Percentiles rank a stretch among this genome's conserved stretches.
phyloP scores from a whole-genome alignment of 495 filamentous ascomycete genomes.

The Pseudomonodictys pantanalensis region DNA sequence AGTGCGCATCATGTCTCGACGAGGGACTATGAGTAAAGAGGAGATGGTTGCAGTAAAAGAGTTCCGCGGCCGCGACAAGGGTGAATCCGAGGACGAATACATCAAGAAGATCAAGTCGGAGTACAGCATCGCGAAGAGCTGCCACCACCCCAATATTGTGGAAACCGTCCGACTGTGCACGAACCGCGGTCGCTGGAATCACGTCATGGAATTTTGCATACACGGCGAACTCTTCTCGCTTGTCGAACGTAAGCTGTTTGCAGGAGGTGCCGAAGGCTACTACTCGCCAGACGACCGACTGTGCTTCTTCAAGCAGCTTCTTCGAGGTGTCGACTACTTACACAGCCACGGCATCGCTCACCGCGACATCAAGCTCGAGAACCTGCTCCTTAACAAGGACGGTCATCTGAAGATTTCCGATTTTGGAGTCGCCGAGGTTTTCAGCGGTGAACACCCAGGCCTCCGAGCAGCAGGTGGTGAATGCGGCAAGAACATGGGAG shows the following conservation, averaged over 20 bases:
- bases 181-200: slow-evolving; percentile 64
- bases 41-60: slow-evolving; percentile 75
- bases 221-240: slow-evolving; percentile 69
- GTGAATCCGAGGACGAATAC: slow-evolving; percentile 64
- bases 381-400: slow-evolving; percentile 81
- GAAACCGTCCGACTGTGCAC: slow-evolving; percentile 68
- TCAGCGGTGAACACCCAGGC: slow-evolving; percentile 70
- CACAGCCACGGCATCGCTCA: slow-evolving; percentile 97
- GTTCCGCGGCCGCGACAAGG: slow-evolving; percentile 61
- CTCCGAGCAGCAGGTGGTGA: slow-evolving; percentile 59
- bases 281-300: slow-evolving; percentile 58
- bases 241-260: slow-evolving; percentile 53
- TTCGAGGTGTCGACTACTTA: slow-evolving; percentile 85
- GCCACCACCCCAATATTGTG: slow-evolving; percentile 77
- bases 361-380: slow-evolving; percentile 97
- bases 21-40: slow-evolving; percentile 47
- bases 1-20: slow-evolving; percentile 62
- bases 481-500: slow-evolving; percentile 64
- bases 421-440: slow-evolving; percentile 91
- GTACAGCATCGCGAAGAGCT: slow-evolving; percentile 70
- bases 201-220: slow-evolving; percentile 82
- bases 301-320: slow-evolving; percentile 78
- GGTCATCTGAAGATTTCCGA: slow-evolving; percentile 95
- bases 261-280: slow-evolving; percentile 40
- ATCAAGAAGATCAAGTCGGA: slow-evolving; percentile 77